Conservation (phyloP, 2,329 filamentous ascomycete genomes). For the Diaporthe velutina region DNA sequence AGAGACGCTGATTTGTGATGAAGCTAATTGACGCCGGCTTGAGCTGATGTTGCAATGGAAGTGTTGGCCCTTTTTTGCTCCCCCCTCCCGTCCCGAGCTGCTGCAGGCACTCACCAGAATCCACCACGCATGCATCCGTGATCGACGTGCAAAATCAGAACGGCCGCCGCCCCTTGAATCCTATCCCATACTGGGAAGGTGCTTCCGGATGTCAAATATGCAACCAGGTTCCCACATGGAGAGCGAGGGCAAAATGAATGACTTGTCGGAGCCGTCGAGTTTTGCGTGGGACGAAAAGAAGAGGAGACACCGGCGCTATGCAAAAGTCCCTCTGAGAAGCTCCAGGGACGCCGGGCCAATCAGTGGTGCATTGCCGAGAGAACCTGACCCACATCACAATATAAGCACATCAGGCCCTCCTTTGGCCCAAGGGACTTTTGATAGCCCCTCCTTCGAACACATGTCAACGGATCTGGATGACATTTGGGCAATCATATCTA, state of each 20-base stretch:
- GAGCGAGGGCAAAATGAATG: not conserved
- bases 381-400: slow-evolving; percentile 11
- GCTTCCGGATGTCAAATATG: not conserved
- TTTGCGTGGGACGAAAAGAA: slow-evolving; percentile 18
- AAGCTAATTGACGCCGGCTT: slow-evolving; percentile 6
- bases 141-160: not conserved
- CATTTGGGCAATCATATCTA: not conserved
- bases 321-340: slow-evolving; percentile 24
- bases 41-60: slow-evolving; percentile 9
- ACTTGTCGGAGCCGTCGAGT: not conserved
- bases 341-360: slow-evolving; percentile 24
- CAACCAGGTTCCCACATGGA: not conserved
- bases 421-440: slow-evolving; percentile 2
- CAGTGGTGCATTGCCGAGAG: slow-evolving; percentile 24
- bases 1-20: not conserved
- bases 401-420: slow-evolving; percentile 7
- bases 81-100: not conserved
- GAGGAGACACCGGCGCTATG: slow-evolving; percentile 21
- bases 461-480: not conserved
- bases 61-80: not conserved
- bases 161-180: not conserved
- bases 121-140: not conserved
- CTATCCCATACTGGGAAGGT: not conserved
- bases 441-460: not conserved
- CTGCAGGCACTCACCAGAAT: not conserved